Conservation (phyloP, 1,139 yeast genomes). For the Taiozyma onychis region DNA sequence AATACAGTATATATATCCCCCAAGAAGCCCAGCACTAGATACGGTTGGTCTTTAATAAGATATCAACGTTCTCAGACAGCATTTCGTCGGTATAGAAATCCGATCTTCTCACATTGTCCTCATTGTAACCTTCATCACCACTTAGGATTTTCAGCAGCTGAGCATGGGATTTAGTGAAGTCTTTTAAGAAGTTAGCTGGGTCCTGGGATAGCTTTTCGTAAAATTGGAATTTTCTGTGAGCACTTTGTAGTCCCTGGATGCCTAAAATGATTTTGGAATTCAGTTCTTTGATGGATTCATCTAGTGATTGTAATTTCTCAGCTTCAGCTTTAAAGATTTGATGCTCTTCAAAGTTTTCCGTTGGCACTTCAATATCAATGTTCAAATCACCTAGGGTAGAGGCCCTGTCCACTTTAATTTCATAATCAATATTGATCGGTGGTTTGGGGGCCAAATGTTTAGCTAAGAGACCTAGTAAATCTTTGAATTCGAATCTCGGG, state of each 20-base stretch:
- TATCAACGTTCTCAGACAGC: conserved; percentile 69
- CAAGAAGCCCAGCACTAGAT: conserved; percentile 4
- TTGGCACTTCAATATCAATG: conserved; percentile 60
- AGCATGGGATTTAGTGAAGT: conserved; percentile 71
- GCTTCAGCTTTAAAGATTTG: conserved; percentile 36
- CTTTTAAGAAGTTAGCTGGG: conserved; percentile 69
- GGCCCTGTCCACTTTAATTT: conserved; percentile 67
- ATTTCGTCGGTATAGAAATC: conserved; percentile 67
- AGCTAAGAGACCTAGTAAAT: conserved; percentile 65
- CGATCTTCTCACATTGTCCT: conserved; percentile 81
- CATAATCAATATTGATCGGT: conserved; percentile 74
- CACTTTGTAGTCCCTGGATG: conserved; percentile 59
- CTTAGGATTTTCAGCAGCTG: conserved; percentile 64
- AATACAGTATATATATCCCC: background rate
- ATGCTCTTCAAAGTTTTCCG: conserved; percentile 47
- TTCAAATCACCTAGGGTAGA: conserved; percentile 78
- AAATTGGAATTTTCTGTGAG: conserved; percentile 63
- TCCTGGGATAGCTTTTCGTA: conserved; percentile 67
- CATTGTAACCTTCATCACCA: conserved; percentile 87
- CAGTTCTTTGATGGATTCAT: conserved; percentile 47
- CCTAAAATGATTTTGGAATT: conserved; percentile 59
- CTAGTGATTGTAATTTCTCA: conserved; percentile 34
- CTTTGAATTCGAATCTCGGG: conserved; percentile 55
- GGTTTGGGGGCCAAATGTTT: conserved; percentile 63
- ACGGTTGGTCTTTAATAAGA: conserved; percentile 47